phyloP scores from a whole-genome alignment of 106 monocot genomes.

The Dioscorea alata region DNA sequence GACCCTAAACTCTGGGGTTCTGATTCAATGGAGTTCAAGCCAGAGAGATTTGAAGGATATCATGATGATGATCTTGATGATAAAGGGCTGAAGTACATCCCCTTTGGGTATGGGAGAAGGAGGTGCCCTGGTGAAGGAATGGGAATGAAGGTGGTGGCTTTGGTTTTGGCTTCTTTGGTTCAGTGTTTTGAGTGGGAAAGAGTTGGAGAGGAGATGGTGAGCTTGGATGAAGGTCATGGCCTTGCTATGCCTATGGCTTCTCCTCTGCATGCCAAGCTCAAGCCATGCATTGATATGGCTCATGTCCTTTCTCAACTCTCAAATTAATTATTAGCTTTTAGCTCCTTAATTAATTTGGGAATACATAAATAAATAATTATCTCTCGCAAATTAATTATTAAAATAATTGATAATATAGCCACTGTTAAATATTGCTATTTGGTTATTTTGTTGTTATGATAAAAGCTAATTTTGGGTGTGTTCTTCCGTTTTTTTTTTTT shows the following conservation, averaged over 20 bases:
- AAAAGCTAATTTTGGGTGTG: no score
- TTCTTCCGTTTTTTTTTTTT: no score
- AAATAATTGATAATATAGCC: no score
- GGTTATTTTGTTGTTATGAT: no score
- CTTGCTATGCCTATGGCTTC: slow-evolving; percentile 3
- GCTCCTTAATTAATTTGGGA: no score
- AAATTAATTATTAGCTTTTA: no score
- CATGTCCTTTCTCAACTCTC: slow-evolving; percentile 9
- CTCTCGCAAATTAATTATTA: no score
- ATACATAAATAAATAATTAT: no score
- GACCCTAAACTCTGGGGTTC: background rate
- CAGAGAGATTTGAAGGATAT: slow-evolving; percentile 18
- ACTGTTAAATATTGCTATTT: no score
- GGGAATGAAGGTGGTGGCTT: background rate
- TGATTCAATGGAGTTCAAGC: slow-evolving; percentile 6
- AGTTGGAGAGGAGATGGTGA: slow-evolving; percentile 3
- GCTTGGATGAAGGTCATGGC: slow-evolving; percentile 3
- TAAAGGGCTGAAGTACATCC: background rate
- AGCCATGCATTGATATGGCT: background rate
- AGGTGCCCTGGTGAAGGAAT: slow-evolving; percentile 7
- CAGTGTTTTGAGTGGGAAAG: slow-evolving; percentile 13
- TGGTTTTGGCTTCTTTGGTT: slow-evolving; percentile 13
- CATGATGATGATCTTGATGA: background rate
- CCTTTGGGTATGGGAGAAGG: slow-evolving; percentile 19
- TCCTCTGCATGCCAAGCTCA: slow-evolving; percentile 13